Evolutionary conservation across 371 early-diverging fungal species (phyloP).

Genomic region (Mucor piriformis): DNA sequence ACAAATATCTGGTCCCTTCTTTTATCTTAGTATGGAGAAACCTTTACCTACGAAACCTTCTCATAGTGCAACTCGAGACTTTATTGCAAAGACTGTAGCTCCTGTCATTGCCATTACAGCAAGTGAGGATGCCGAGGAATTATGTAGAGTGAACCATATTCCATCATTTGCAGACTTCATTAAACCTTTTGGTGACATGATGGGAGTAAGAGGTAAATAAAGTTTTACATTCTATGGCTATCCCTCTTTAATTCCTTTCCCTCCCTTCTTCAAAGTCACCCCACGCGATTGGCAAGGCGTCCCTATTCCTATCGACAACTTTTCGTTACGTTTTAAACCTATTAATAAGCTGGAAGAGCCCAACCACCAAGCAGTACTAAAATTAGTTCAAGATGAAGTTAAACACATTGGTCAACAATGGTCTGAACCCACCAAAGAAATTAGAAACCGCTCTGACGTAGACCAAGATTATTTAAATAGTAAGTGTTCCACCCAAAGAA

Average conservation of each 20-base stretch:
- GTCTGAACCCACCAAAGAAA: slow-evolving; percentile 20
- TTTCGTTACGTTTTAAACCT: slow-evolving; percentile 71
- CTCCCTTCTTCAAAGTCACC: slow-evolving; percentile 48
- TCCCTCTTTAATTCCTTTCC: background rate
- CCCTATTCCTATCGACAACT: slow-evolving; percentile 65
- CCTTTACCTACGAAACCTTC: slow-evolving; percentile 14
- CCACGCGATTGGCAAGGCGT: slow-evolving; percentile 73
- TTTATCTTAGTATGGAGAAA: slow-evolving; percentile 1
- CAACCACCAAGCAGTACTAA: slow-evolving; percentile 55
- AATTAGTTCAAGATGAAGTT: slow-evolving; percentile 61
- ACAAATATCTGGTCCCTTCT: background rate
- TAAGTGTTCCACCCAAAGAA: no score
- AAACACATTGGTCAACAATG: slow-evolving; percentile 27
- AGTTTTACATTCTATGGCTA: background rate
- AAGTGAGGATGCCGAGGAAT: slow-evolving; percentile 72
- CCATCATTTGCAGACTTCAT: slow-evolving; percentile 75
- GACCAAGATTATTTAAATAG: slow-evolving; percentile 52
- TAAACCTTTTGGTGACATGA: slow-evolving; percentile 80
- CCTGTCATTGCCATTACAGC: slow-evolving; percentile 79
- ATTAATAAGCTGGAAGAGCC: slow-evolving; percentile 63
- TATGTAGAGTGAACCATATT: slow-evolving; percentile 70
- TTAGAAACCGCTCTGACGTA: slow-evolving; percentile 46
- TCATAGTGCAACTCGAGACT: slow-evolving; percentile 42
- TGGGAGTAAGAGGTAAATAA: slow-evolving; percentile 75
- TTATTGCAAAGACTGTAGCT: slow-evolving; percentile 65